Base-by-base conservation (phyloP, 176 grass and related monocot genomes). In the Cocos nucifera region DNA sequence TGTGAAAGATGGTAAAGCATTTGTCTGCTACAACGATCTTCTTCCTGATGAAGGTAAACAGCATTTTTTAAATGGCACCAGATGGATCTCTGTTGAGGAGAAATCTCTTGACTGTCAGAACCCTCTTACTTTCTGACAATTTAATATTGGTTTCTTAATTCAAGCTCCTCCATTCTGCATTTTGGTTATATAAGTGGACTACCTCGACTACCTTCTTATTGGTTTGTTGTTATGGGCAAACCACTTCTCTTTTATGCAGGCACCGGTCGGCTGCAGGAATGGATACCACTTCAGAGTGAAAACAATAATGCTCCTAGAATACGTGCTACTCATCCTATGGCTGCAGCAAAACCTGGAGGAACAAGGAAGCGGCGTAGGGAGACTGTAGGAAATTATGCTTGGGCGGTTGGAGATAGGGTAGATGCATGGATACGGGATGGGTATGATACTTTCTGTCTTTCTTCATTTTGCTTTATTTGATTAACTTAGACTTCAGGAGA, bases 281-380 rank as follows among this genome's bases (percentile, higher is more conserved):
- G 79, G 84, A 74, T 99, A 51, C 57, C 64, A 64, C 63, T 93
- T 63, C 73, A 73, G 57, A 69, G 69, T 73, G 82, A 89, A 20
- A 75, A 63, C 19, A 79, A 81, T 56, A 75, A 78, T 29, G 73
- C 71, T 16, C 94, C 94, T 64, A 76, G 62, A 79, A 83, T 99
- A 76, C 84, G 94, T 14, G 73, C 69, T 61, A 67, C 64, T 19
- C 82, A 86, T 68, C 85, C 84, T 58, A 56, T 85, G 24, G 78
- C 79, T 53, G 25, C 72, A 14, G 72, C 71, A 18, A 99, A 88
- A 79, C 77, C 77, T 17, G 86, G 86, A 76, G 83, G 79, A 80
- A 99, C 82, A 69, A 81, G 87, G 65, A 99, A 99, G 65, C 76
- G 94, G 3, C 70, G 77, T 26, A 89, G 94, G 70, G 94, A 88